A percentile compares a stretch with the other conserved stretches of the same genome.
Conservation (phyloP, 2,329 filamentous ascomycete genomes). For the Fusarium compactum region DNA sequence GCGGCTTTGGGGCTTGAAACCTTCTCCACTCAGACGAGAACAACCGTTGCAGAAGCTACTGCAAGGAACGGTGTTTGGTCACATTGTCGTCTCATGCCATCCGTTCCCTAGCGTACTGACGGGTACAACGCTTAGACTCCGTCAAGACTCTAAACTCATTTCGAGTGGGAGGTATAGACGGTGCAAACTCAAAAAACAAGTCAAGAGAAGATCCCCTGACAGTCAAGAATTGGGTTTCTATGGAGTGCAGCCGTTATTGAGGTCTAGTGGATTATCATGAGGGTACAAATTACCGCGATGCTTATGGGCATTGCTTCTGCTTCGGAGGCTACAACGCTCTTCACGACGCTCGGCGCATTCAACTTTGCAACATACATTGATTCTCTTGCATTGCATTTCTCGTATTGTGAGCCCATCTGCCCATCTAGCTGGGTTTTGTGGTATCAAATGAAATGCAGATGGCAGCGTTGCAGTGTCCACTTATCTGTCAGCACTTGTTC, state of each 20-base stretch:
- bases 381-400: neutral
- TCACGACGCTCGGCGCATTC: neutral
- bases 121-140: slow-evolving; percentile 21
- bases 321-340: neutral
- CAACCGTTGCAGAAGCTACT: slow-evolving; percentile 41
- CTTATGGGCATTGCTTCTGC: neutral
- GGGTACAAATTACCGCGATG: neutral
- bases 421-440: neutral
- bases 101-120: slow-evolving; percentile 26
- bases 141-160: slow-evolving; percentile 18
- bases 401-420: slow-evolving; percentile 10
- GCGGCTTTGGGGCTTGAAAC: slow-evolving; percentile 35
- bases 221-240: slow-evolving; percentile 27
- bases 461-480: slow-evolving; percentile 30
- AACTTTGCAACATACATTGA: neutral
- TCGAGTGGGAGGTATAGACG: slow-evolving; percentile 13
- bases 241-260: slow-evolving; percentile 20
- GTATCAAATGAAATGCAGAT: slow-evolving; percentile 23
- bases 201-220: slow-evolving; percentile 14
- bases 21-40: slow-evolving; percentile 22
- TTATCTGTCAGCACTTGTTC: slow-evolving; percentile 27
- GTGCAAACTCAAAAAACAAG: slow-evolving; percentile 40
- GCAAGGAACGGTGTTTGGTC: slow-evolving; percentile 37
- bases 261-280: slow-evolving; percentile 1
- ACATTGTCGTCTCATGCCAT: slow-evolving; percentile 37